Conservation (phyloP, 1,139 yeast genomes). For the Protomyces lactucae-debilis region DNA sequence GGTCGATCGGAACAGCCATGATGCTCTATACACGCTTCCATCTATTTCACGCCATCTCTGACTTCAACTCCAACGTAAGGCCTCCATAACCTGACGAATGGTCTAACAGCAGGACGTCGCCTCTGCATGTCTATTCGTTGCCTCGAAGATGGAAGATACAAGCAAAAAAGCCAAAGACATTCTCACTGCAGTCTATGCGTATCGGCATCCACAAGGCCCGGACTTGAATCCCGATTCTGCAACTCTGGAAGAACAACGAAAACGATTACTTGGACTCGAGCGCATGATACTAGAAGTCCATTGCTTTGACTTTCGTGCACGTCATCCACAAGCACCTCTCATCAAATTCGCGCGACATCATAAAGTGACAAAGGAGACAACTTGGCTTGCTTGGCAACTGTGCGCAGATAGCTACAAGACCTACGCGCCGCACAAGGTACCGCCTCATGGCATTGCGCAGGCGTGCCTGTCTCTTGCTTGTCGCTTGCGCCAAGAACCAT, state of each 20-base stretch:
- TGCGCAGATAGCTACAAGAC: conserved; percentile 71
- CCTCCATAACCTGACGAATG: conserved; percentile 25
- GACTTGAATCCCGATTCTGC: conserved; percentile 31
- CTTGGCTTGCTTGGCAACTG: conserved; percentile 62
- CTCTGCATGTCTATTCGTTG: conserved; percentile 67
- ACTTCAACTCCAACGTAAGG: conserved; percentile 38
- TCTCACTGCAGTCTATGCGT: conserved; percentile 37
- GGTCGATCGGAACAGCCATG: conserved; percentile 40
- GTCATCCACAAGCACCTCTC: conserved; percentile 62
- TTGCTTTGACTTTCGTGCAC: conserved; percentile 66
- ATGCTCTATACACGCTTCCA: conserved; percentile 68
- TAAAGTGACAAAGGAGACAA: conserved; percentile 35
- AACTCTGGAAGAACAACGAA: conserved; percentile 33
- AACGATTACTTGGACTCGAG: conserved; percentile 44
- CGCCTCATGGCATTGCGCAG: conserved; percentile 76
- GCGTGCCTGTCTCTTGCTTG: conserved; percentile 54
- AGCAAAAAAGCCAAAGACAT: conserved; percentile 72
- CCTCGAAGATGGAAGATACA: conserved; percentile 83
- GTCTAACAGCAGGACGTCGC: conserved; percentile 51
- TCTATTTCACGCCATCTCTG: conserved; percentile 38
- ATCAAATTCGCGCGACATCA: conserved; percentile 57
- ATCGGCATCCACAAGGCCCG: conserved; percentile 33
- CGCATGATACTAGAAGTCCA: conserved; percentile 68
- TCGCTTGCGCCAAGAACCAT: conserved; percentile 2
- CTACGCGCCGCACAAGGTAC: conserved; percentile 62